Conservation (phyloP, 495 filamentous ascomycete genomes). For the Aspergillus asperescens region DNA sequence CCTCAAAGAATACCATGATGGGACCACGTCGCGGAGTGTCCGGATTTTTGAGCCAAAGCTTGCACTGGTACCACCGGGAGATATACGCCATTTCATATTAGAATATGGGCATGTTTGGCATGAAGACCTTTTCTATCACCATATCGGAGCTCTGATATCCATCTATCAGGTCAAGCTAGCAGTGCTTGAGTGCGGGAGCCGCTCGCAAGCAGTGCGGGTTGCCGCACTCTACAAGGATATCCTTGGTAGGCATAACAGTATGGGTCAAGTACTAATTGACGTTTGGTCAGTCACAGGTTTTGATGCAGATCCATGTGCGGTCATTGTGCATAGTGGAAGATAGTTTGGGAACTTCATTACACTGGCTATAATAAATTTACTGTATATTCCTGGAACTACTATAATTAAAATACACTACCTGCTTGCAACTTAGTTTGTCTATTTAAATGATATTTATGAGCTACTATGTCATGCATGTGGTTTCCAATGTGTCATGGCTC, state of each 20-base stretch:
- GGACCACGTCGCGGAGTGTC: conserved; percentile 64
- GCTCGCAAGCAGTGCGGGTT: conserved; percentile 32
- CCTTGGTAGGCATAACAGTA: not conserved
- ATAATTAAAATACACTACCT: too few species aligned
- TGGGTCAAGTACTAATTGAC: not conserved
- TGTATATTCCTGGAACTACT: too few species aligned
- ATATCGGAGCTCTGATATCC: conserved; percentile 24
- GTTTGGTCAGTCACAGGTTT: conserved; percentile 9
- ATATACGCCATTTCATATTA: not conserved
- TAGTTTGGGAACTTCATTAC: not conserved
- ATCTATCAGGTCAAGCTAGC: conserved; percentile 23
- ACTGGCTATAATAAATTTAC: not conserved
- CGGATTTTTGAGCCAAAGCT: conserved; percentile 70
- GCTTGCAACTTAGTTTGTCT: too few species aligned
- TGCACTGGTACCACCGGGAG: conserved; percentile 63
- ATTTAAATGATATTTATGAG: too few species aligned
- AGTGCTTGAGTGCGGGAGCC: conserved; percentile 38
- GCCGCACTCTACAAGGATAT: conserved; percentile 17
- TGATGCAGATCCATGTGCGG: conserved; percentile 2
- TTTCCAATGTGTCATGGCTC: too few species aligned
- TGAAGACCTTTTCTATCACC: conserved; percentile 40
- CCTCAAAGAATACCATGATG: conserved; percentile 43
- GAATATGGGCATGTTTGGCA: not conserved
- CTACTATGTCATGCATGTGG: too few species aligned
- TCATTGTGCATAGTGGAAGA: conserved; percentile 3